Base-by-base conservation (phyloP, 306 rosid genomes). In the Fragaria ananassa region DNA sequence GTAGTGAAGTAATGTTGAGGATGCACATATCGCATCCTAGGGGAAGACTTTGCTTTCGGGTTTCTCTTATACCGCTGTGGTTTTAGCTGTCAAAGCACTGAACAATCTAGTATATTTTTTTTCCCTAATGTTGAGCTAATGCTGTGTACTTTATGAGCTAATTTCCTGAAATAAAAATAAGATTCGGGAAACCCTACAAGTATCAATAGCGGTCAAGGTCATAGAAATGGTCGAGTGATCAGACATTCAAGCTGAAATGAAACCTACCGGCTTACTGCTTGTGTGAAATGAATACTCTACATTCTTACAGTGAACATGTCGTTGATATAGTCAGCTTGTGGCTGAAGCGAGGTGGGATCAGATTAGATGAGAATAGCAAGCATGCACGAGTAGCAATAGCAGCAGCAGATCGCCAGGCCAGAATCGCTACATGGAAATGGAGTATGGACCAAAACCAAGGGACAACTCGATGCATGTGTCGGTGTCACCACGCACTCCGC, bases 1-100 rank as follows among this genome's bases (percentile, higher is more conserved):
- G 1, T 87, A 7, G 98, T 93, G 56, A 93, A 93, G 49, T 86
- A 76, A 88, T 67, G 46, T 37, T 73, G 70, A 44, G 39, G 47
- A 45, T 72, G 79, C 76, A 68, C 42, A 64, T n/a, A 68, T 81
- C 42, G 69, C 31, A 47, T 68, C 67, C 45, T 61, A 60, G 70
- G n/a, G 56, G 45, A 14, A 35, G 45, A 61, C 54, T 72, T 77
- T 81, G 75, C 47, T 76, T 72, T 79, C 72, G 67, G 18, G 49
- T 19, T 6, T 69, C 29, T 71, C 8, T 44, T 23, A 13, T 62
- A 57, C 73, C 78, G 53, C 39, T 64, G 18, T 74, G 77, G 63
- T 57, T 87, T 76, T 81, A 29, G 76, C 82, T 73, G 61, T 72
- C 74, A 64, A 81, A 60, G 75, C 56, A 39, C 71, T 81, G 77